Evolutionary conservation across 2,329 filamentous ascomycete species (phyloP).

Genomic region (Pseudogymnoascus sp.): DNA sequence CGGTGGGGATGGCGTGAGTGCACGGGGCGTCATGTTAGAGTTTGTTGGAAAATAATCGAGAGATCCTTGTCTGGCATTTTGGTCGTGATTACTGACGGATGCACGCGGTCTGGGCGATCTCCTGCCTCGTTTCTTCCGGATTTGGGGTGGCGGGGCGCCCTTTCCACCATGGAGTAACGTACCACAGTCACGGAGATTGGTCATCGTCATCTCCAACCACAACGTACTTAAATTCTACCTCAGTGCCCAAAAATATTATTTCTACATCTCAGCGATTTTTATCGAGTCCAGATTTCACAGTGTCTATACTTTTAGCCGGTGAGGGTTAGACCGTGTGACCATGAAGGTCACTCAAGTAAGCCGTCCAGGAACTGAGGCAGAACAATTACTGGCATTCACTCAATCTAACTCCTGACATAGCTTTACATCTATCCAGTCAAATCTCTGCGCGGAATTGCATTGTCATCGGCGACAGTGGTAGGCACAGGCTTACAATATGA

Average conservation of each 20-base stretch:
- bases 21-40: not conserved
- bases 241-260: not conserved
- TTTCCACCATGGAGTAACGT: not conserved
- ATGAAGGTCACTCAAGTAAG: constrained; percentile 22
- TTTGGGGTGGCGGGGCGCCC: not conserved
- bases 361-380: not conserved
- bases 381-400: not conserved
- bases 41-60: not conserved
- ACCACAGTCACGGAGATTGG: not conserved
- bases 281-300: not conserved
- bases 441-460: constrained; percentile 52
- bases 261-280: not conserved
- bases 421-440: constrained; percentile 70
- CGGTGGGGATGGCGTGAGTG: not conserved
- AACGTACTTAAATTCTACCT: not conserved
- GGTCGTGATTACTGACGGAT: not conserved
- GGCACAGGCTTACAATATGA: constrained; percentile 57
- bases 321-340: not conserved
- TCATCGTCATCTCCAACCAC: not conserved
- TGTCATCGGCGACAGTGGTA: constrained; percentile 45
- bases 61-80: not conserved
- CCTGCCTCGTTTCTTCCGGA: not conserved
- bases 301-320: not conserved
- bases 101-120: not conserved
- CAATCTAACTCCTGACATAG: constrained; percentile 28